These are phyloP conservation scores for Globisporangium iwayamae DNA, from an alignment of 352 stramenopile species.

Conservation along the genomic window DNA sequence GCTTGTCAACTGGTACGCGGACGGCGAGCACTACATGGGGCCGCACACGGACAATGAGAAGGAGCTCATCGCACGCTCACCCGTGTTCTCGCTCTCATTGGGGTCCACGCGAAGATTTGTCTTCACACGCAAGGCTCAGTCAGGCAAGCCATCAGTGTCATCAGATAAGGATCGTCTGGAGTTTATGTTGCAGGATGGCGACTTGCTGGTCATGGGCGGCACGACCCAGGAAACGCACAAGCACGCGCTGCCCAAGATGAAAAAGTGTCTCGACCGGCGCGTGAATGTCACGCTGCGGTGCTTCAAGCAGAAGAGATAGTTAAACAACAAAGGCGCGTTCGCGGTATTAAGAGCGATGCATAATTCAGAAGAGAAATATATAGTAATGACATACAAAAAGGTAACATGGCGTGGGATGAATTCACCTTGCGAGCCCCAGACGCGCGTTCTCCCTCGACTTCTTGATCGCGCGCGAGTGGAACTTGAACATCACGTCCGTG, in stretches of 20 bases:
- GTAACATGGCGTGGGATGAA: neutral
- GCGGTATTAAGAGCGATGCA: neutral
- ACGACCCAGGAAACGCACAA: slow-evolving; percentile 38
- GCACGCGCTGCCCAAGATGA: slow-evolving; percentile 40
- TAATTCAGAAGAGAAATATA: neutral
- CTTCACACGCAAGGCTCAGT: slow-evolving; percentile 11
- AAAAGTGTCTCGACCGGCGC: slow-evolving; percentile 9
- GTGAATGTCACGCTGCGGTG: slow-evolving; percentile 17
- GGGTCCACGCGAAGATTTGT: slow-evolving; percentile 38
- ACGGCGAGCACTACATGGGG: slow-evolving; percentile 81
- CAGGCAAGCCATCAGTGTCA: no score
- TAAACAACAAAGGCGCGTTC: neutral
- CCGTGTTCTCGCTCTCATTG: slow-evolving; percentile 38
- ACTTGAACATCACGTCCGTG: slow-evolving; percentile 34
- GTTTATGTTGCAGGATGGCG: slow-evolving; percentile 35
- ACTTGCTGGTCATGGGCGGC: slow-evolving; percentile 48
- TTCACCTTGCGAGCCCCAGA: neutral
- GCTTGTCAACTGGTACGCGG: slow-evolving; percentile 83
- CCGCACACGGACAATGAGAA: slow-evolving; percentile 71
- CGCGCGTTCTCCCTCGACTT: slow-evolving; percentile 5
- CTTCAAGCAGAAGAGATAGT: slow-evolving; percentile 7
- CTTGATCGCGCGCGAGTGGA: slow-evolving; percentile 23
- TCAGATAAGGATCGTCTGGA: neutral
- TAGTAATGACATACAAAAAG: neutral
- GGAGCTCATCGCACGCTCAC: slow-evolving; percentile 34